A percentile compares a stretch with the other conserved stretches of the same genome.
Conservation (phyloP, 148 eudicot species). For the Fagopyrum tataricum region DNA sequence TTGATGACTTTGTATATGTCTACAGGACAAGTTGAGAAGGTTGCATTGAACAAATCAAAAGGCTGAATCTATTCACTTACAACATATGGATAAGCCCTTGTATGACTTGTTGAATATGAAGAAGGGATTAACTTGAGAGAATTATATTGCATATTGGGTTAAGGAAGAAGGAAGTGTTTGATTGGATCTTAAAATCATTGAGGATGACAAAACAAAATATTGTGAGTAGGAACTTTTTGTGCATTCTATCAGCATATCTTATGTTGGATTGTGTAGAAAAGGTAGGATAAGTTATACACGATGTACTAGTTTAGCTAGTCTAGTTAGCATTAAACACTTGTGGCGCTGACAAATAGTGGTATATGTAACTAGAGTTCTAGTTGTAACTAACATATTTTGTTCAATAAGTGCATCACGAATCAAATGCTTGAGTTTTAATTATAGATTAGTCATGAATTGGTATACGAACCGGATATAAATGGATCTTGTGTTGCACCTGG, state of each 20-base stretch:
- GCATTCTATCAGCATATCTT: slow-evolving; percentile 66
- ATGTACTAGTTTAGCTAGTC: too few relatives aligned
- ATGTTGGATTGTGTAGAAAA: slow-evolving; percentile 71
- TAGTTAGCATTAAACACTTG: too few relatives aligned
- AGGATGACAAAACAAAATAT: slow-evolving; percentile 72
- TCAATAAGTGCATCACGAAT: too few relatives aligned
- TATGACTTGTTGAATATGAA: slow-evolving; percentile 63
- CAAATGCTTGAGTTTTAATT: too few relatives aligned
- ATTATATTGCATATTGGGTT: slow-evolving; percentile 60
- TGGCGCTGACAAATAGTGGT: too few relatives aligned
- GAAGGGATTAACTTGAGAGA: slow-evolving; percentile 59
- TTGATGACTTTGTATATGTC: slow-evolving; percentile 90
- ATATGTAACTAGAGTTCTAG: too few relatives aligned
- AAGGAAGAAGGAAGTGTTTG: slow-evolving; percentile 65
- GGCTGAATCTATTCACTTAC: slow-evolving; percentile 60
- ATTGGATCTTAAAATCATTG: slow-evolving; percentile 83
- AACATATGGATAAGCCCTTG: slow-evolving; percentile 85
- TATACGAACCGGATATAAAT: too few relatives aligned
- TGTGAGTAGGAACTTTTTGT: slow-evolving; percentile 67
- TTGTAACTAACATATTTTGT: too few relatives aligned
- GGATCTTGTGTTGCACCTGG: too few relatives aligned
- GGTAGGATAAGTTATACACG: slow-evolving; percentile 60
- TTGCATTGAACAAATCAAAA: slow-evolving; percentile 66
- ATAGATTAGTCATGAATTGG: too few relatives aligned
- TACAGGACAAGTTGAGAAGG: slow-evolving; percentile 84